phyloP scores from a whole-genome alignment of 176 grass and related monocot species.

The Ampelocalamus luodianensis region DNA sequence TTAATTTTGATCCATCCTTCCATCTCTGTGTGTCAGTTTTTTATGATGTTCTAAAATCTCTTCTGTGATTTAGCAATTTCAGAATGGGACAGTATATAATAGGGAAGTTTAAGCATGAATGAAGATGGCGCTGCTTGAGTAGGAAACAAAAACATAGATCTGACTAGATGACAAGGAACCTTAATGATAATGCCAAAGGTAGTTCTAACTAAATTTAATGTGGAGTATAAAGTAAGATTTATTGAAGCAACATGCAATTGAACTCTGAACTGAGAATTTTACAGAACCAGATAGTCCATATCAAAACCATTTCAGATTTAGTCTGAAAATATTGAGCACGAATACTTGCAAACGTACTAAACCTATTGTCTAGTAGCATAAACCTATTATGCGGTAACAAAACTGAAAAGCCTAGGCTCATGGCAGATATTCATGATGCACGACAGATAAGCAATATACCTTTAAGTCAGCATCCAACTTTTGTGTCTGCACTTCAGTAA shows the following conservation, averaged over 20 bases:
- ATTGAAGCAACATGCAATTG: background rate
- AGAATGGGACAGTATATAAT: background rate
- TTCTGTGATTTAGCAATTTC: background rate
- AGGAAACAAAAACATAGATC: background rate
- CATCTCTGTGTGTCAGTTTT: background rate
- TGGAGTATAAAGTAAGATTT: conserved; percentile 12
- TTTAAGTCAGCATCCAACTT: conserved; percentile 56
- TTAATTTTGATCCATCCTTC: conserved; percentile 1
- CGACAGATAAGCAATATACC: conserved; percentile 59
- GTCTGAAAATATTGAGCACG: conserved; percentile 20
- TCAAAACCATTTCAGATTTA: conserved; percentile 31
- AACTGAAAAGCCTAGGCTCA: background rate
- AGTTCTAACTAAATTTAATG: conserved; percentile 29
- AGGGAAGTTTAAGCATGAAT: conserved; percentile 24
- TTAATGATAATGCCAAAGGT: conserved; percentile 22
- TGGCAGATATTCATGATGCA: conserved; percentile 41
- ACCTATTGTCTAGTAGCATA: conserved; percentile 20
- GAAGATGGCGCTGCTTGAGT: background rate
- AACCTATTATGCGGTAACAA: background rate
- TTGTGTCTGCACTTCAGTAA: conserved; percentile 43
- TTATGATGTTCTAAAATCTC: conserved; percentile 16
- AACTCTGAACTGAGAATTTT: conserved; percentile 19
- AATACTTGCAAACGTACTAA: background rate
- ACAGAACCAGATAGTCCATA: conserved; percentile 8
- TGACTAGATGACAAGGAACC: conserved; percentile 4